These are phyloP conservation scores for Brassica cretica DNA, from an alignment of 345 rosid species.

Conservation along the genomic window DNA sequence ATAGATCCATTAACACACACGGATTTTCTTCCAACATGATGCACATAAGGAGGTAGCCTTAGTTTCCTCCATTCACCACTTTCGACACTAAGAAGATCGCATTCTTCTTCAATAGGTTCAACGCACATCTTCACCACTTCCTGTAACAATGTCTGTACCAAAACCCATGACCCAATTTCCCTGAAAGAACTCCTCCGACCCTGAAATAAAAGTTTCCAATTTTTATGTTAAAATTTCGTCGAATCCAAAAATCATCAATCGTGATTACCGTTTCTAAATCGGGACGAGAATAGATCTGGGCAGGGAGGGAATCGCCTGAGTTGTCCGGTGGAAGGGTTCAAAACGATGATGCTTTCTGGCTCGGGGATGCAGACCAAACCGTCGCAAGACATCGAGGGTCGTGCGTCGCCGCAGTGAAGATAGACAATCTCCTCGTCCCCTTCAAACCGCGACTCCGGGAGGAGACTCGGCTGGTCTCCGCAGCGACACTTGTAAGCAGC, in stretches of 20 bases:
- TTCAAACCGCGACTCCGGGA: not conserved
- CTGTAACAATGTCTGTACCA: conserved; percentile 2
- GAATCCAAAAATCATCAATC: too few relatives aligned
- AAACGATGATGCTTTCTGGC: not conserved
- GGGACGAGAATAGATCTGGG: not conserved
- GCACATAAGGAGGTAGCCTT: not conserved
- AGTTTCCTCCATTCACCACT: conserved; percentile 10
- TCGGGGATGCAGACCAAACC: conserved; percentile 13
- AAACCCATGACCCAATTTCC: conserved; percentile 12
- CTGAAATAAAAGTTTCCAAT: not conserved
- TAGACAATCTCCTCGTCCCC: not conserved
- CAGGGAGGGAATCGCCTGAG: not conserved
- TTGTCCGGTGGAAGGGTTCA: not conserved
- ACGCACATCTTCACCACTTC: not conserved
- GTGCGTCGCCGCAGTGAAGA: not conserved
- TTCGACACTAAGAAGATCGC: conserved; percentile 1
- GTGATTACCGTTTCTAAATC: not conserved
- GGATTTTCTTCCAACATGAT: not conserved
- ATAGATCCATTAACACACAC: not conserved
- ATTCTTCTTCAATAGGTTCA: not conserved
- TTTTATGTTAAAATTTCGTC: too few relatives aligned
- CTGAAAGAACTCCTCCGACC: too few relatives aligned
- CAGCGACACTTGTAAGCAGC: conserved; percentile 8
- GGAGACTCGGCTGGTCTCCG: not conserved
- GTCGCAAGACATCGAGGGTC: not conserved